Conservation (phyloP, 768 basidiomycete species). For the Lentinula detonsa region DNA sequence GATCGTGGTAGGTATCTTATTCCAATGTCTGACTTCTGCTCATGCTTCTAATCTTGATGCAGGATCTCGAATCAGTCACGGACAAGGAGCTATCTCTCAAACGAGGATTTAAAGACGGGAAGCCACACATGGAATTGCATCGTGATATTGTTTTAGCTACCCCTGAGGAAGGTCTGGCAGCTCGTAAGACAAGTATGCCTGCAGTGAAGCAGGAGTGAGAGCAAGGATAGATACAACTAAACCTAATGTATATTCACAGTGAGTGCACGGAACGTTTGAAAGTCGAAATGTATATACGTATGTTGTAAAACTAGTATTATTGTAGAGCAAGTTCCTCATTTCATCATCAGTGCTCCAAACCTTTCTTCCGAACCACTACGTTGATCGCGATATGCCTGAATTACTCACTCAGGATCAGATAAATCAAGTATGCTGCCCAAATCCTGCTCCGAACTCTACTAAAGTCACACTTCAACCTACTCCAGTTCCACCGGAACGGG, state of each 20-base stretch:
- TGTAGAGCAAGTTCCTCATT: no score
- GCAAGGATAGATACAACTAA: background rate
- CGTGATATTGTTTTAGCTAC: constrained; percentile 38
- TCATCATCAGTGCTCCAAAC: no score
- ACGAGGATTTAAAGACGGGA: constrained; percentile 43
- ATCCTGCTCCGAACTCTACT: background rate
- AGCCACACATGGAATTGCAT: constrained; percentile 31
- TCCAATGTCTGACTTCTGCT: background rate
- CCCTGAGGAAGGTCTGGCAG: constrained; percentile 27
- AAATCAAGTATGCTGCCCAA: constrained; percentile 36
- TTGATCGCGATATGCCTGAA: constrained; percentile 23
- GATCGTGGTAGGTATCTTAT: constrained; percentile 50
- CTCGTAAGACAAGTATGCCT: constrained; percentile 20
- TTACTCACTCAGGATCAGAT: constrained; percentile 55
- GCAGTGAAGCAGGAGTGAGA: background rate
- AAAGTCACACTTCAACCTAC: background rate
- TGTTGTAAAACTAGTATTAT: background rate
- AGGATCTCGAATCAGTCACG: constrained; percentile 49
- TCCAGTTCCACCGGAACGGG: constrained; percentile 58
- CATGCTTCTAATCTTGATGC: background rate
- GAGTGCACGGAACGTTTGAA: background rate
- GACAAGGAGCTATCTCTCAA: constrained; percentile 49
- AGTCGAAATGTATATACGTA: background rate
- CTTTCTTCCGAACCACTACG: no score
- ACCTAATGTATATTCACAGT: no score